Evolutionary conservation across 108 stramenopile species (phyloP).

Genomic region (Discostella stelligeroides): DNA sequence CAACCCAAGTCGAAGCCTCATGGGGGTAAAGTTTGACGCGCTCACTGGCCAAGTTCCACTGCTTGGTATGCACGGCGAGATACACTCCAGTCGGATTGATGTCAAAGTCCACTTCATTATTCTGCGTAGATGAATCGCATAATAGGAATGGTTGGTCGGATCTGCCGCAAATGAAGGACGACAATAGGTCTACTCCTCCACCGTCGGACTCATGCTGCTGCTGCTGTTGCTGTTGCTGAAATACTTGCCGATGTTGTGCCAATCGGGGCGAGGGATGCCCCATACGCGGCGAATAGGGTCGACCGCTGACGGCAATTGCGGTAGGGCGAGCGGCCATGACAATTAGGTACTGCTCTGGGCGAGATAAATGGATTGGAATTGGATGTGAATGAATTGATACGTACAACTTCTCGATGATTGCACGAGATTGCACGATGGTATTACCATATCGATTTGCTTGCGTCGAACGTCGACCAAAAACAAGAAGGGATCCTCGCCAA

Average conservation of each 20-base stretch:
- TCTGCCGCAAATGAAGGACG: conserved; percentile 22
- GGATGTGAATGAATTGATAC: no score
- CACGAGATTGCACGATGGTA: no score
- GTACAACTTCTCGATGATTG: no score
- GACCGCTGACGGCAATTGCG: neutral
- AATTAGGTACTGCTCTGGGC: conserved; percentile 4
- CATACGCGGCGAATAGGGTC: neutral
- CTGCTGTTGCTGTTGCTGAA: no score
- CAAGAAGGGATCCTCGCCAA: no score
- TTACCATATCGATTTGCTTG: no score
- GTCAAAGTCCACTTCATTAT: conserved; percentile 60
- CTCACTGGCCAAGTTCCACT: conserved; percentile 64
- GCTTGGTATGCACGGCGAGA: conserved; percentile 66
- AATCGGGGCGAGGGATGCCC: neutral
- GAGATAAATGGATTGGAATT: no score
- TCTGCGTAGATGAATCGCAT: neutral
- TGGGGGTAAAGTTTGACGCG: conserved; percentile 61
- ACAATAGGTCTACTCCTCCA: conserved; percentile 2
- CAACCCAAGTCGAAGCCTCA: conserved; percentile 77
- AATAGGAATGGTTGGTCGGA: neutral
- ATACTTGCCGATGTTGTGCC: neutral
- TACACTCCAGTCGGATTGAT: conserved; percentile 64
- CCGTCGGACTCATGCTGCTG: neutral
- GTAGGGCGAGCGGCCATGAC: neutral
- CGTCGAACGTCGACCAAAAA: no score